Conservation (phyloP, 208 protist species). For the Leptomonas pyrrhocoris region DNA sequence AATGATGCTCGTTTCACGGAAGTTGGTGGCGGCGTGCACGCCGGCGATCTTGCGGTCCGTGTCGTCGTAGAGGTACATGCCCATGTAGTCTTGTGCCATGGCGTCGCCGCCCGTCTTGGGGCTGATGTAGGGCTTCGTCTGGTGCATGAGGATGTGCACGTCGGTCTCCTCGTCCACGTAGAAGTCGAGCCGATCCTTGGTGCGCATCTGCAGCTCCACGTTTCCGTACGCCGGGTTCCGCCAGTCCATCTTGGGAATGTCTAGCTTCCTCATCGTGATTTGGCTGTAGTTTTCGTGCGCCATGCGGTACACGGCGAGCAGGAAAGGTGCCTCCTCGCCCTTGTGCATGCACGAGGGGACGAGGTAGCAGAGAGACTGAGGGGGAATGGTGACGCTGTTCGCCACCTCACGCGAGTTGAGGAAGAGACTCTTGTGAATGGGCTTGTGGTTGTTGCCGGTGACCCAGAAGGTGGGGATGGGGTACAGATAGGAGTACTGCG, state of each 20-base stretch:
- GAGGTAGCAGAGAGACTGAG: slow-evolving; percentile 72
- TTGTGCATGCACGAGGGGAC: slow-evolving; percentile 70
- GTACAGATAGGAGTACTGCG: slow-evolving; percentile 40
- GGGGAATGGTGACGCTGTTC: slow-evolving; percentile 58
- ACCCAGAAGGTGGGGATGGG: slow-evolving; percentile 68
- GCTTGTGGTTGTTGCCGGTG: slow-evolving; percentile 79
- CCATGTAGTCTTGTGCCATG: slow-evolving; percentile 78
- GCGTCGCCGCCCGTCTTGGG: slow-evolving; percentile 58
- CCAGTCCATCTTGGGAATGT: slow-evolving; percentile 50
- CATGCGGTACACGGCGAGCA: slow-evolving; percentile 54
- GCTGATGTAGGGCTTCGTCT: slow-evolving; percentile 56
- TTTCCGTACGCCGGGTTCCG: slow-evolving; percentile 41
- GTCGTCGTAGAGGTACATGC: slow-evolving; percentile 87
- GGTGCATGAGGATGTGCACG: slow-evolving; percentile 73
- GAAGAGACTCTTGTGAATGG: slow-evolving; percentile 77
- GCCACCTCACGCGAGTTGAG: slow-evolving; percentile 79
- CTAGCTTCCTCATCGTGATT: slow-evolving; percentile 52
- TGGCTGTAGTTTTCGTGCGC: slow-evolving; percentile 43
- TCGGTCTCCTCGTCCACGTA: slow-evolving; percentile 72
- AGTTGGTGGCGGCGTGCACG: slow-evolving; percentile 80
- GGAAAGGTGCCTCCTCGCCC: slow-evolving; percentile 50
- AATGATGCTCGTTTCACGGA: slow-evolving; percentile 75
- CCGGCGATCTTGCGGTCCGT: slow-evolving; percentile 63
- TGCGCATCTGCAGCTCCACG: slow-evolving; percentile 44
- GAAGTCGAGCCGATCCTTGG: slow-evolving; percentile 81